These are phyloP conservation scores for Arabis alpina DNA, from an alignment of 345 rosid genomes.

Conservation along the genomic window DNA sequence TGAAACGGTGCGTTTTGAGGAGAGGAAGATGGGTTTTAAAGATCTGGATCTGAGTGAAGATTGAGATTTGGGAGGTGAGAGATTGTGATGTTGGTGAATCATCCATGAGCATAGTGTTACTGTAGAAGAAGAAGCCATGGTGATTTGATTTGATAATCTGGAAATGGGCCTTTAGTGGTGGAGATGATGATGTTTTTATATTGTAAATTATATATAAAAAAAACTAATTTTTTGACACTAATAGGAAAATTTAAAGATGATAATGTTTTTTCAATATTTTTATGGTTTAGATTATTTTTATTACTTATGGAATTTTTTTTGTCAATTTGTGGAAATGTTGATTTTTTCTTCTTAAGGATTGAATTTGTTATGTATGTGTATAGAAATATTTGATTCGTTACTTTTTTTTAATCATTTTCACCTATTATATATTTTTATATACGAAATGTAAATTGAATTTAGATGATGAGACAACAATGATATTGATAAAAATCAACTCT, in stretches of 20 bases:
- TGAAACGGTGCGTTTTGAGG: conserved; percentile 38
- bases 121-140: conserved; percentile 49
- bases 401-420: too few species aligned
- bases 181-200: conserved; percentile 27
- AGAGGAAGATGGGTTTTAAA: conserved; percentile 13
- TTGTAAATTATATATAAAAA: not conserved
- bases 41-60: conserved; percentile 51
- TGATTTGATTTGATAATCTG: not conserved
- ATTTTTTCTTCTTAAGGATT: too few species aligned
- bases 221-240: too few species aligned
- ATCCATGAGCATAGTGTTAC: conserved; percentile 55
- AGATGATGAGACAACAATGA: too few species aligned
- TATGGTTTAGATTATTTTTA: too few species aligned
- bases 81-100: conserved; percentile 42
- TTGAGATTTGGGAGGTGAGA: conserved; percentile 26
- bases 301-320: too few species aligned
- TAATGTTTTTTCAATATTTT: conserved; percentile 7
- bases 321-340: not conserved
- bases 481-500: too few species aligned
- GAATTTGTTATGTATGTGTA: too few species aligned
- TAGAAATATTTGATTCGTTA: too few species aligned
- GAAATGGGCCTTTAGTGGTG: conserved; percentile 37
- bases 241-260: conserved; percentile 1
- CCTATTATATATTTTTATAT: too few species aligned
- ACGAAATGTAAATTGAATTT: too few species aligned